phyloP scores from a whole-genome alignment of 2,329 filamentous ascomycete species.

The Diaporthe vexans region DNA sequence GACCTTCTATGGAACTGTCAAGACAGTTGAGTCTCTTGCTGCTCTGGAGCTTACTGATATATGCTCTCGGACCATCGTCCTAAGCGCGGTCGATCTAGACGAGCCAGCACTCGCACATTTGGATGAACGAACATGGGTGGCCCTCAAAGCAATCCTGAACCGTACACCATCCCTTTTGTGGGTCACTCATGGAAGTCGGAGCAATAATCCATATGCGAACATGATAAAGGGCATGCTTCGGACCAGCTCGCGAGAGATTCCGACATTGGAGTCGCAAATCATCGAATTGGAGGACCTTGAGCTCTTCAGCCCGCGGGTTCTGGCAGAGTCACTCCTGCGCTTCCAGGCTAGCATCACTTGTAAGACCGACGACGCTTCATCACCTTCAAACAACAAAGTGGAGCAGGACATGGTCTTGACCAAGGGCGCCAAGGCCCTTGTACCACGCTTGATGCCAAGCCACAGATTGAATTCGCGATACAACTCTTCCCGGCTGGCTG shows the following conservation, averaged over 20 bases:
- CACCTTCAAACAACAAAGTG: too few relatives aligned
- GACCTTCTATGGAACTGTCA: neutral
- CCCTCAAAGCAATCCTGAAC: constrained; percentile 41
- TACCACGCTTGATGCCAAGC: too few relatives aligned
- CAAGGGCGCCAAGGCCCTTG: too few relatives aligned
- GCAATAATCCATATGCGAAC: constrained; percentile 41
- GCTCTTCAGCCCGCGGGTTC: neutral
- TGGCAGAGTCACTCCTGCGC: too few relatives aligned
- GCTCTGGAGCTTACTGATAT: neutral
- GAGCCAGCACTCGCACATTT: neutral
- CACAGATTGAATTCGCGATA: too few relatives aligned
- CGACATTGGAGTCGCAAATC: constrained; percentile 44
- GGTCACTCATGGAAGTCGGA: constrained; percentile 42
- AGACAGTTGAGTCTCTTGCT: neutral
- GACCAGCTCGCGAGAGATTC: constrained; percentile 40
- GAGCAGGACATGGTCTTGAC: too few relatives aligned
- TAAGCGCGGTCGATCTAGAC: neutral
- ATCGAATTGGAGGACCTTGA: constrained; percentile 43
- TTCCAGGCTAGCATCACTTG: too few relatives aligned
- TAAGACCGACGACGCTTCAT: too few relatives aligned
- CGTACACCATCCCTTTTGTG: constrained; percentile 42
- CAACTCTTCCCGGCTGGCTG: too few relatives aligned
- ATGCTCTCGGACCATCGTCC: neutral
- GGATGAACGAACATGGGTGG: neutral
- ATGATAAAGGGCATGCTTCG: constrained; percentile 45